Percentiles rank a stretch among this genome's conserved stretches.
These are phyloP conservation scores for Carex sylvatica DNA, from an alignment of 202 grass and related monocot species.

Conservation along the genomic window DNA sequence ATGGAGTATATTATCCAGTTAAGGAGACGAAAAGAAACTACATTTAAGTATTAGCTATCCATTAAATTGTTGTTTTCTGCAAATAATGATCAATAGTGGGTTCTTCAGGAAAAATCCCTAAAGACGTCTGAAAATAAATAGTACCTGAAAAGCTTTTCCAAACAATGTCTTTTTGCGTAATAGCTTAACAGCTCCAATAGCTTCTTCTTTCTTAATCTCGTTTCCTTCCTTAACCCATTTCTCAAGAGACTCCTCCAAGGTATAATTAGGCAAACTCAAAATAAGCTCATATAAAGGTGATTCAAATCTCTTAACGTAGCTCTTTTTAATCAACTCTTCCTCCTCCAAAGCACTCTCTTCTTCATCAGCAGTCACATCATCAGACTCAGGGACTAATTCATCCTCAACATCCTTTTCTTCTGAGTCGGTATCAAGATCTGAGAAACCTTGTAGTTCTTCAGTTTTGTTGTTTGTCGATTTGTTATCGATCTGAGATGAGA, in stretches of 20 bases:
- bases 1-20: background rate
- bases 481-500: constrained; percentile 60
- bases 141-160: constrained; percentile 72
- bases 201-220: constrained; percentile 33
- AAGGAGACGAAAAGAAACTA: background rate
- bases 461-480: constrained; percentile 44
- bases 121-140: constrained; percentile 6
- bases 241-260: constrained; percentile 30
- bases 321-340: constrained; percentile 40
- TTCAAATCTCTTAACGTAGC: background rate
- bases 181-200: constrained; percentile 24
- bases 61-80: background rate
- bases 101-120: background rate
- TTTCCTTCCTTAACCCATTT: constrained; percentile 69
- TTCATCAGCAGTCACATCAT: constrained; percentile 50
- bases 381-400: constrained; percentile 40
- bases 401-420: constrained; percentile 41
- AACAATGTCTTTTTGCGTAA: constrained; percentile 47
- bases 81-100: background rate
- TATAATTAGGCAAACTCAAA: constrained; percentile 26
- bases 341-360: constrained; percentile 35
- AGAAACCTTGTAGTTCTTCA: constrained; percentile 67
- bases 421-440: constrained; percentile 62
- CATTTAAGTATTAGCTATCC: background rate
- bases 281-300: constrained; percentile 44